Percentiles rank a stretch among this genome's conserved stretches.
Evolutionary conservation across 768 basidiomycete species (phyloP).

Genomic region (Kondoa malvinella): DNA sequence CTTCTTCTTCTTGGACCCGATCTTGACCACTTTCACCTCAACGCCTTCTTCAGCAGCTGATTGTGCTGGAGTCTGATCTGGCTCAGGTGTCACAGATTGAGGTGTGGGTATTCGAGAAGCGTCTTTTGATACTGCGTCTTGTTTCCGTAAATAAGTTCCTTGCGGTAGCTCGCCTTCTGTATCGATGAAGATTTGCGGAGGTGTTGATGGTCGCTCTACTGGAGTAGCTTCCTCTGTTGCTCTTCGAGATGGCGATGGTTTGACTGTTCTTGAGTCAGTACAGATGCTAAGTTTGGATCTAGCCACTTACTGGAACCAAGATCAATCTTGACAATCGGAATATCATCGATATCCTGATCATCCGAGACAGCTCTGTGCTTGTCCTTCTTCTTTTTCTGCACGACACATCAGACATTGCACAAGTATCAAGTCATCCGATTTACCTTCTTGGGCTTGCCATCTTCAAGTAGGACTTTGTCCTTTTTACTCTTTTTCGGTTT

Average conservation of each 20-base stretch:
- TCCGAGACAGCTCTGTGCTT: constrained; percentile 48
- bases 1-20: constrained; percentile 6
- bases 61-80: neutral
- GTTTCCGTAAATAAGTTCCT: neutral
- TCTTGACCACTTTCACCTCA: neutral
- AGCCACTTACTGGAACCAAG: constrained; percentile 15
- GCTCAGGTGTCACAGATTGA: neutral
- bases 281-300: neutral
- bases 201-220: neutral
- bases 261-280: neutral
- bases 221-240: neutral
- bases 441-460: constrained; percentile 19
- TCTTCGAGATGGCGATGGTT: neutral
- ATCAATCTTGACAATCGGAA: constrained; percentile 75
- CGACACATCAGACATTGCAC: constrained; percentile 34
- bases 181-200: constrained; percentile 5
- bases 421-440: constrained; percentile 7
- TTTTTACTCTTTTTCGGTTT: constrained; percentile 31
- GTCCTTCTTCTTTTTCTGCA: constrained; percentile 35
- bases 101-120: neutral
- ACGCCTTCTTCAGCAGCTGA: neutral
- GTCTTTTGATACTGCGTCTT: neutral
- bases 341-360: constrained; percentile 81
- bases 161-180: constrained; percentile 2
- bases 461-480: constrained; percentile 27